Base-by-base conservation (phyloP, 148 eudicot species). In the Rhododendron simsii region DNA sequence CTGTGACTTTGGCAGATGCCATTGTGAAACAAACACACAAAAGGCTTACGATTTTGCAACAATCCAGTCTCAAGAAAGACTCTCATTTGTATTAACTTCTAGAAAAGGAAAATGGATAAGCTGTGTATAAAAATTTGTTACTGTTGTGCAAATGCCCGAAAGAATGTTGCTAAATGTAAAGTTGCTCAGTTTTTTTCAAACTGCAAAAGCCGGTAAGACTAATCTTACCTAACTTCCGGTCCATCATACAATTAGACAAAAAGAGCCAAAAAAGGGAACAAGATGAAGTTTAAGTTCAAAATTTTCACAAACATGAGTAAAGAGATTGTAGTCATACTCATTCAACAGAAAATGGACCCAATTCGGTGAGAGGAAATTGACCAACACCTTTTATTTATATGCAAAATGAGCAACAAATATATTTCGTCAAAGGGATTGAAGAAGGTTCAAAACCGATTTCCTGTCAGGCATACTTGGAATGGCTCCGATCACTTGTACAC, bases 401-500 rank as follows among this genome's bases (percentile, higher is more conserved):
- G 84, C 91, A 89, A 63, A 59, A 35, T 78, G 65, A 7, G 85
- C 10, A 81, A 39, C 47, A 61, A 37, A n/a, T 3, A 81, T 9
- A 47, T 47, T 86, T 76, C 28, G 81, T 83, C 92, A 90, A 86
- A 83, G 45, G 76, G 91, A 84, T 79, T 84, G 89, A 86, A 95
- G 92, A 87, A 95, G 94, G 48, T 91, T 81, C 87, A 92, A 51
- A 85, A 96, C 98, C 5, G 98, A 90, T 84, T 95, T 89, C 75
- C 98, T 89, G 45, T 91, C 91, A 18, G 99, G 99, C 98, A 96
- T 96, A 90, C 99, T 96, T 33, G 99, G 98, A 87, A 96, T 96
- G 80, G 99, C 99, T 78, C 99, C 99, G 88, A 95, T 96, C 84
- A 96, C 99, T 95, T 93, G 96, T 33, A 96, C 95, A 86, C 99